Percentiles rank a stretch among this genome's conserved stretches.
phyloP scores from a whole-genome alignment of 129 eudicot species.

The Centrapalus pauciflorus region DNA sequence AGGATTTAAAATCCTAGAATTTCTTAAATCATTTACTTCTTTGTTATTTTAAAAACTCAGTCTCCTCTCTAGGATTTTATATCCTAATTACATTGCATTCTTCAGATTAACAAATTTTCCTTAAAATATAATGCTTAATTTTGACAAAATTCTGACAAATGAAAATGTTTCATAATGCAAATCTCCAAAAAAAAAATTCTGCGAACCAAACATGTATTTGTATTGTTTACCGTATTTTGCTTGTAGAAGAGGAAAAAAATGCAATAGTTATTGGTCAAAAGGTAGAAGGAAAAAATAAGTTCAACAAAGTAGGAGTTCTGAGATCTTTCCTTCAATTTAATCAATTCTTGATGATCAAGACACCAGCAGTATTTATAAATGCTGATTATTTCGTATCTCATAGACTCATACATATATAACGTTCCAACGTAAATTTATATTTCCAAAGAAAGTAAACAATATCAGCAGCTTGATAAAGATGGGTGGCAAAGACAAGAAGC shows the following conservation, averaged over 20 bases:
- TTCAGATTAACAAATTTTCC: too few relatives aligned
- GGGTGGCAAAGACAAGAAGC: constrained; percentile 13
- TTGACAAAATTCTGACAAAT: too few relatives aligned
- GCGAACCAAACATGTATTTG: too few relatives aligned
- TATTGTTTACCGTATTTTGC: not conserved
- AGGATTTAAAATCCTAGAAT: too few relatives aligned
- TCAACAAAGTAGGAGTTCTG: not conserved
- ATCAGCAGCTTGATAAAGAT: constrained; percentile 15
- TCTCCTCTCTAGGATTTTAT: too few relatives aligned
- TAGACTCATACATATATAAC: not conserved
- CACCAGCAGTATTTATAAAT: not conserved
- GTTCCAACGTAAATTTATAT: not conserved
- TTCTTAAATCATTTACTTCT: too few relatives aligned
- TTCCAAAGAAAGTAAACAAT: not conserved
- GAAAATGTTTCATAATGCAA: too few relatives aligned
- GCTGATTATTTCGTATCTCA: too few relatives aligned
- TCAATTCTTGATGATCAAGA: constrained; percentile 25
- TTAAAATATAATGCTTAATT: too few relatives aligned
- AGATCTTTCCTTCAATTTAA: not conserved
- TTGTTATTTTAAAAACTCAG: too few relatives aligned
- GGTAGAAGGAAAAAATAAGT: not conserved
- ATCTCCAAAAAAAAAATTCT: too few relatives aligned
- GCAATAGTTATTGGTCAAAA: constrained; percentile 4
- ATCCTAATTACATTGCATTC: too few relatives aligned
- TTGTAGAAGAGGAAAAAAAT: constrained; percentile 1